Base-by-base conservation (phyloP, 441 rosid species). In the Flueggea neowawraea region DNA sequence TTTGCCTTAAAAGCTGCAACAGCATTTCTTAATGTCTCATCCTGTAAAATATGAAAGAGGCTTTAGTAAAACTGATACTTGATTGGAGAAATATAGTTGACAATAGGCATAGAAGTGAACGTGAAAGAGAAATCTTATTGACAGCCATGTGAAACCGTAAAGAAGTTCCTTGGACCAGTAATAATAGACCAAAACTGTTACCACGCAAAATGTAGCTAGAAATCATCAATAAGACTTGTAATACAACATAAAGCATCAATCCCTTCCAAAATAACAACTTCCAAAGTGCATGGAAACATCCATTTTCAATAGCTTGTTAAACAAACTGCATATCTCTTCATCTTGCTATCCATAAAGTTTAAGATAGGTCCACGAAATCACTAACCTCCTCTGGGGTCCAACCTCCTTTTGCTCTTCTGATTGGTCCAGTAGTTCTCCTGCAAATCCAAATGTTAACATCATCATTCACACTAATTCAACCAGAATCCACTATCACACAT, bases 351-450 rank as follows among this genome's bases (percentile, higher is more conserved):
- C 41, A 8, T 36, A 36, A 36, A 36, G 41, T 36, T 36, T 36
- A 36, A 36, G 41, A 36, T 36, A 12, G 9, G 36, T 47, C 53
- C 10, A 58, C 62, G 51, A 36, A 69, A 73, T 39, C 52, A 39
- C 79, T 62, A 52, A 91, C 98, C 96, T 95, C 99, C 72, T 88
- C 91, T 0, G 85, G 91, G 63, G 98, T 95, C 99, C 99, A 95
- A 48, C 99, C 99, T 9, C 99, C 99, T 76, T 92, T 95, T 5
- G 99, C 96, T 62, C 97, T 82, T 80, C 99, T 86, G 51, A 95
- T 87, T 50, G 97, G 99, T 11, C 99, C 99, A 13, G 85, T 87
- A 4, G 88, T 92, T 76, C 99, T 90, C 87, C 99, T 95, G 69
- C 76, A 82, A 62, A 66, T 47, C 55, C 62, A 62, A 54, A 71